Base-by-base conservation (phyloP, 768 basidiomycete species). In the Podaxis sp. region DNA sequence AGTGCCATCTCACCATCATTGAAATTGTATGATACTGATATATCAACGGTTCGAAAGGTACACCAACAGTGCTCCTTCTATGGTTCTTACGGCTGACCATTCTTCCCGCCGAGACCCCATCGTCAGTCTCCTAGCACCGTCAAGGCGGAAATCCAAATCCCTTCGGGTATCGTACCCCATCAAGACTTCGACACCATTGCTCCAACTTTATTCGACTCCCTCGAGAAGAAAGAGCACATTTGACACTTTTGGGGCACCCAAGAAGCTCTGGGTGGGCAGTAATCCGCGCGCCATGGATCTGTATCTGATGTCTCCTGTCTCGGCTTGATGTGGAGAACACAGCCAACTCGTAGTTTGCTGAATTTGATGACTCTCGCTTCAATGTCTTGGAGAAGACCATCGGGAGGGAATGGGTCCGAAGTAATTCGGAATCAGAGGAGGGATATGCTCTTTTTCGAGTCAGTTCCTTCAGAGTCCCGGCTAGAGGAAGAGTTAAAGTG, bases 121-220 rank as follows among this genome's bases (percentile, higher is more conserved):
- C 1, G 87, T 98, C 63, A 99, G 33, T 33, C 98, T 51, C 95
- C 96, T 0, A 86, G 87, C 1, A 82, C 79, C 8, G 94, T 96
- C 26, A 86, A 84, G n/a, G 87, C 95, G 1, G 8, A 33, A 33
- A 33, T 33, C 1, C 88, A 92, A 65, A 82, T 98, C 6, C 96
- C 94, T 4, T 74, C 98, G 63, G 91, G 96, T 13, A 91, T 98
- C 66, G 96, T 99, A 0, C 96, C 96, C 1, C 94, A 99, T 70
- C 96, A 99, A 74, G 84, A 88, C 61, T 76, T 96, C 2, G 84
- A 89, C 7, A 80, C 77, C 3, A 87, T 96, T 63, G 84, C 87
- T 3, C 30, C 8, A 33, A 33, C 8, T 33, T 33, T 33, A 33
- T 33, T 33, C 30, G 30, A 33, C 30, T 33, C 30, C 30, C 8